These are phyloP conservation scores for Cercospora brassicicola DNA, from an alignment of 2,329 filamentous ascomycete genomes.

Conservation along the genomic window DNA sequence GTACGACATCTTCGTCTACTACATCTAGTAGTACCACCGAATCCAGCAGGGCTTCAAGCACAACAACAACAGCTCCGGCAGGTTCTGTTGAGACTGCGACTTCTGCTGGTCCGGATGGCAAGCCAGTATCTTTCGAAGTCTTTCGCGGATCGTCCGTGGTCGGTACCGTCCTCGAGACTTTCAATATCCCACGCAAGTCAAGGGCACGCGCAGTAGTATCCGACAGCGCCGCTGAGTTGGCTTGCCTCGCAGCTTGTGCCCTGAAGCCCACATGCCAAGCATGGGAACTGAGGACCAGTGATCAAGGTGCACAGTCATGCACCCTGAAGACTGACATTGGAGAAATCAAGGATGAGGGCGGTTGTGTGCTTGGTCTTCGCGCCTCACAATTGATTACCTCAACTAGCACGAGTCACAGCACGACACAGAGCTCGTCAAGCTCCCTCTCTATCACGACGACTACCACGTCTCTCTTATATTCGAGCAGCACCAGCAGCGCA, in stretches of 20 bases:
- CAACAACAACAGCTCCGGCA: neutral
- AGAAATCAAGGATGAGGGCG: neutral
- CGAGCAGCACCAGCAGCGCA: neutral
- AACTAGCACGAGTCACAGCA: neutral
- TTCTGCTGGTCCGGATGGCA: neutral
- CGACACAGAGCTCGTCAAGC: neutral
- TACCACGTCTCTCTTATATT: too few relatives aligned
- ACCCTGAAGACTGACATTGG: neutral
- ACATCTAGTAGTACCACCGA: too few relatives aligned
- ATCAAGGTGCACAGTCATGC: neutral
- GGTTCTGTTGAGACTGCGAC: neutral
- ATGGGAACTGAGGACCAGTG: neutral
- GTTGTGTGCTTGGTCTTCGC: neutral
- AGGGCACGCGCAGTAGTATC: neutral
- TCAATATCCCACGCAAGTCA: neutral
- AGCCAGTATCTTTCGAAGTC: neutral
- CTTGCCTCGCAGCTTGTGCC: neutral
- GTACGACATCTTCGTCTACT: neutral
- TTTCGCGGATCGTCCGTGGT: neutral
- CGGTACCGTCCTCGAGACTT: neutral
- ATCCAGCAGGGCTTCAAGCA: too few relatives aligned
- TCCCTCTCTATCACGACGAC: neutral
- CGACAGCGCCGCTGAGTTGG: neutral
- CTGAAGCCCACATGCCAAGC: neutral
- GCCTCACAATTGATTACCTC: neutral